Evolutionary conservation across 768 basidiomycete genomes (phyloP).

Genomic region (Mycena rebaudengoi): DNA sequence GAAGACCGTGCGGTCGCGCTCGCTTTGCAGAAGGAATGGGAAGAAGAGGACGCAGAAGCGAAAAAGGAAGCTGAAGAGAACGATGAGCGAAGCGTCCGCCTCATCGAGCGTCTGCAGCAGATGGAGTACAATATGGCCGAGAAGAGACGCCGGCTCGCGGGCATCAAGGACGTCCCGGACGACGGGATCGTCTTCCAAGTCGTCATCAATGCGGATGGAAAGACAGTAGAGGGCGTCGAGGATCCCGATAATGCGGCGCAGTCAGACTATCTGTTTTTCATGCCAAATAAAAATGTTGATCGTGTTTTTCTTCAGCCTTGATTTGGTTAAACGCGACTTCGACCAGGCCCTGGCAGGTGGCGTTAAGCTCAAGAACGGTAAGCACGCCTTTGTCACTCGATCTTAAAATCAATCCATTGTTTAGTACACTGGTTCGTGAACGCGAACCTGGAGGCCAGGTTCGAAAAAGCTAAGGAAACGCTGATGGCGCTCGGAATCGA

Average conservation of each 20-base stretch:
- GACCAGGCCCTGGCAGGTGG: conserved; percentile 1
- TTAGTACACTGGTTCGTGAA: conserved; percentile 23
- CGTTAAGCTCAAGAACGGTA: conserved; percentile 16
- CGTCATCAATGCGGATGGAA: conserved; percentile 15
- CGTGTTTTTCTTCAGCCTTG: background rate
- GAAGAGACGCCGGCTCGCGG: background rate
- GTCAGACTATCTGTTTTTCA: background rate
- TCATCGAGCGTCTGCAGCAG: conserved; percentile 10
- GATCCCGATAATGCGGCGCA: conserved; percentile 22
- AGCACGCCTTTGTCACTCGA: background rate
- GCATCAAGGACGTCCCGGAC: conserved; percentile 9
- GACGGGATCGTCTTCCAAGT: conserved; percentile 18
- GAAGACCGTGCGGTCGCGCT: conserved; percentile 12
- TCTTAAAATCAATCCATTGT: background rate
- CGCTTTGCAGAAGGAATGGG: conserved; percentile 16
- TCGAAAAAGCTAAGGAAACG: conserved; percentile 13
- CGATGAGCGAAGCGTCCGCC: background rate
- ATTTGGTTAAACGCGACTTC: conserved; percentile 18
- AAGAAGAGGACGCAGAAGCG: conserved; percentile 11
- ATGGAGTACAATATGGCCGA: conserved; percentile 16
- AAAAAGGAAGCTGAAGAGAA: background rate
- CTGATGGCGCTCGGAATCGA: conserved; percentile 16
- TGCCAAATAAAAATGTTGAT: background rate
- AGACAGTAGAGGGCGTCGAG: conserved; percentile 21
- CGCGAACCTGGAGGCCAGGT: conserved; percentile 15